phyloP scores from a whole-genome alignment of 2,329 filamentous ascomycete species.

The Alternaria conjuncta region DNA sequence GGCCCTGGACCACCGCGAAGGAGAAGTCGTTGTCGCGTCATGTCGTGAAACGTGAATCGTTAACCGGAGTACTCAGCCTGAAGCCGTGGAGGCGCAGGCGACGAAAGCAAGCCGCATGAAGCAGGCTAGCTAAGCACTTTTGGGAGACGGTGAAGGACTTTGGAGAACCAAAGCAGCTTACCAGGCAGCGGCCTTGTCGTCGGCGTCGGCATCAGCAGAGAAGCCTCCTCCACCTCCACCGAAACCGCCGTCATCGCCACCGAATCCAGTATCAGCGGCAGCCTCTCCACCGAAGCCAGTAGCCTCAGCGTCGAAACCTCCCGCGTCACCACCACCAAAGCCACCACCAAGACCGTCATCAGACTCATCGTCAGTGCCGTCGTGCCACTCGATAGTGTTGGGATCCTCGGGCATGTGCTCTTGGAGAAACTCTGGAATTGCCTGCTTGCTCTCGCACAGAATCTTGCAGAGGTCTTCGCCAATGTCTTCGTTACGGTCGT shows the following conservation, averaged over 20 bases:
- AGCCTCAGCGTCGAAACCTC: conserved; percentile 15
- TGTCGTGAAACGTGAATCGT: background rate
- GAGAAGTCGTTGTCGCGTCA: conserved; percentile 2
- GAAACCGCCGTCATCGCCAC: conserved; percentile 11
- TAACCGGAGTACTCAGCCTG: background rate
- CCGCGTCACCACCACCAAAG: conserved; percentile 13
- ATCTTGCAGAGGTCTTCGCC: conserved; percentile 78
- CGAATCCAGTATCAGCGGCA: conserved; percentile 9
- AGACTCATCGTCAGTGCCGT: conserved; percentile 54
- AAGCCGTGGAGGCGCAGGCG: conserved; percentile 1
- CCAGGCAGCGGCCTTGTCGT: conserved; percentile 38
- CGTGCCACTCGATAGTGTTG: conserved; percentile 58
- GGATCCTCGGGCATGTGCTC: conserved; percentile 65
- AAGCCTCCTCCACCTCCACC: conserved; percentile 19
- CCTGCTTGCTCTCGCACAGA: conserved; percentile 78
- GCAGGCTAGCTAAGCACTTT: background rate
- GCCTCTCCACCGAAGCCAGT: conserved; percentile 15
- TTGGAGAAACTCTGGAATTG: conserved; percentile 81
- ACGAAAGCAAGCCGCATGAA: background rate
- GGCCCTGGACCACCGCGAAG: conserved; percentile 19
- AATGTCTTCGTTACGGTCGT: conserved; percentile 75
- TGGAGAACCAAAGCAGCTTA: conserved; percentile 16
- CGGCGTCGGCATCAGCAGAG: conserved; percentile 17
- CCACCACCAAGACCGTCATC: conserved; percentile 28
- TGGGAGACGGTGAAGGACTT: background rate